Conservation (phyloP, 2,329 filamentous ascomycete genomes). For the Arthrobotrys pseudoclavata region DNA sequence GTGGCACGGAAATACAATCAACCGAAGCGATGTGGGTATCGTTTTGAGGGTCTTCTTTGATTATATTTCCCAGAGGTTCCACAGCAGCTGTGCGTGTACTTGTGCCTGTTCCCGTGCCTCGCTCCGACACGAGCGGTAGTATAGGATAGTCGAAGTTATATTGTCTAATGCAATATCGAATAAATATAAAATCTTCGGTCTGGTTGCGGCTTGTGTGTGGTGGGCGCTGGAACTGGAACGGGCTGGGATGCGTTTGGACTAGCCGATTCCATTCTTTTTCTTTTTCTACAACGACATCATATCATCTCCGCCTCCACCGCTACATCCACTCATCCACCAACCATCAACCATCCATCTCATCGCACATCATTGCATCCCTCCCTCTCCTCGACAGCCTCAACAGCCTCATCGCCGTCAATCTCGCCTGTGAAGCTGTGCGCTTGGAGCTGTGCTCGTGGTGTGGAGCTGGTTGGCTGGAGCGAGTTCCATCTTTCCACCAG, state of each 20-base stretch:
- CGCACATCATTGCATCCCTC: neutral
- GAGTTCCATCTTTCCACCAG: constrained; percentile 9
- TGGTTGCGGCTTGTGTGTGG: too few relatives aligned
- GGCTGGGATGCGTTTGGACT: constrained; percentile 7
- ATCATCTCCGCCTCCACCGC: constrained; percentile 48
- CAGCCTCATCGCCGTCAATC: neutral
- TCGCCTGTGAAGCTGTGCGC: neutral
- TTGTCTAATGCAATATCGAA: too few relatives aligned
- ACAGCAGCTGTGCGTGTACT: neutral
- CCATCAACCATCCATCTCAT: constrained; percentile 25
- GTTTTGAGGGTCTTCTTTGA: too few relatives aligned
- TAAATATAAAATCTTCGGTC: too few relatives aligned
- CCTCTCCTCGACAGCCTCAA: neutral
- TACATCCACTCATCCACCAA: constrained; percentile 5
- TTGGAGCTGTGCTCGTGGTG: neutral
- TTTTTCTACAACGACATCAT: constrained; percentile 39
- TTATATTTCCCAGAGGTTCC: neutral
- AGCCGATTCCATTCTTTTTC: constrained; percentile 21
- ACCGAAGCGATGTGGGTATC: too few relatives aligned
- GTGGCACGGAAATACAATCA: too few relatives aligned
- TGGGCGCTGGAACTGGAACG: neutral
- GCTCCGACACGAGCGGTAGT: too few relatives aligned
- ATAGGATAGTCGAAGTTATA: too few relatives aligned
- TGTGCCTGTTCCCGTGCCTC: neutral
- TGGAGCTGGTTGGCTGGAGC: neutral